These are phyloP conservation scores for Plenodomus biglobosus DNA, from an alignment of 2,329 filamentous ascomycete genomes.

Conservation along the genomic window DNA sequence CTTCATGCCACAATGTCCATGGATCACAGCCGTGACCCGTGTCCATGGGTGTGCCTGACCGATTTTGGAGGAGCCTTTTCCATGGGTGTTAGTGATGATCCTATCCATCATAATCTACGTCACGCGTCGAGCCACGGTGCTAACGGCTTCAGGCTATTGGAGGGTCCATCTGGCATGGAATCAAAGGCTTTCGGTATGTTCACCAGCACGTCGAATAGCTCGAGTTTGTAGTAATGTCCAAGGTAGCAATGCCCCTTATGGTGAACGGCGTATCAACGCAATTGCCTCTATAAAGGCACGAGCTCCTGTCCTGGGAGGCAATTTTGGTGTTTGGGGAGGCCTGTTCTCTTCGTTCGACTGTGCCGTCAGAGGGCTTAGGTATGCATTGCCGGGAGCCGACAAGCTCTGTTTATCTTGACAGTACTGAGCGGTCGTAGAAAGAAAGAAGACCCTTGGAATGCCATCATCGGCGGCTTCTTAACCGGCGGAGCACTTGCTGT, in stretches of 20 bases:
- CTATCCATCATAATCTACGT: neutral
- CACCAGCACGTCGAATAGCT: slow-evolving; percentile 79
- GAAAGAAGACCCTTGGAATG: slow-evolving; percentile 99
- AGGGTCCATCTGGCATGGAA: slow-evolving; percentile 15
- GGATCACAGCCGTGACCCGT: slow-evolving; percentile 78
- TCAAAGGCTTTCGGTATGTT: slow-evolving; percentile 4
- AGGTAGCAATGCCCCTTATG: slow-evolving; percentile 57
- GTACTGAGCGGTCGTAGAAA: slow-evolving; percentile 46
- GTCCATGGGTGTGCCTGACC: neutral
- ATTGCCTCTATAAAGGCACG: slow-evolving; percentile 96
- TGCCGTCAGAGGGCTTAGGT: slow-evolving; percentile 78
- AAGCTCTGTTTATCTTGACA: neutral
- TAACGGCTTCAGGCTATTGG: slow-evolving; percentile 37
- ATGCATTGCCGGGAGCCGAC: neutral
- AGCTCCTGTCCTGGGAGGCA: slow-evolving; percentile 91
- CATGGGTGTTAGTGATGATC: slow-evolving; percentile 74
- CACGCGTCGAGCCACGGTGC: no score
- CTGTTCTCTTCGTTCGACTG: slow-evolving; percentile 95
- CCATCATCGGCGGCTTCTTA: slow-evolving; percentile 95
- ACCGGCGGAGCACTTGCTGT: slow-evolving; percentile 84
- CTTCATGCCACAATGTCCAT: slow-evolving; percentile 49
- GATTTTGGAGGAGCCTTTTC: slow-evolving; percentile 96
- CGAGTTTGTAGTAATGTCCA: slow-evolving; percentile 58
- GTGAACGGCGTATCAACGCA: slow-evolving; percentile 88
- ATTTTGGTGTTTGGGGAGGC: slow-evolving; percentile 97